Conservation (phyloP, 2,329 filamentous ascomycete genomes). For the Pyricularia pennisetigena region DNA sequence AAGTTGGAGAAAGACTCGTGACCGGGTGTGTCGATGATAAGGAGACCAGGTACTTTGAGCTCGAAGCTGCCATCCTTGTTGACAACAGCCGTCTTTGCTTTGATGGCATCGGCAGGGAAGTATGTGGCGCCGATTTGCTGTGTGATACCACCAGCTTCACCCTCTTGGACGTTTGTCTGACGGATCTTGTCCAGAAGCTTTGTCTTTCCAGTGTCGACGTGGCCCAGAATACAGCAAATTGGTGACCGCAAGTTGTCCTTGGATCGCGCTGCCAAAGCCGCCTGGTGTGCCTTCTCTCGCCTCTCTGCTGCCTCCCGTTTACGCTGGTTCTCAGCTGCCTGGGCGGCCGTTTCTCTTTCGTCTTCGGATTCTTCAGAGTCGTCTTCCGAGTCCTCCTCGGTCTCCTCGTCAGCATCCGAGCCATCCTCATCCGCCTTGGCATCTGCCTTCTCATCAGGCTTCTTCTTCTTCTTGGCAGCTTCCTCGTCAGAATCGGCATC, state of each 20-base stretch:
- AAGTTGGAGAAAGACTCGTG: slow-evolving; percentile 99
- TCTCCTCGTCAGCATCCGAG: slow-evolving; percentile 21
- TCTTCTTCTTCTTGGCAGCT: slow-evolving; percentile 26
- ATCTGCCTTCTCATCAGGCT: slow-evolving; percentile 10
- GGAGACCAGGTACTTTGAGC: slow-evolving; percentile 92
- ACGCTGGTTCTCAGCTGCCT: slow-evolving; percentile 62
- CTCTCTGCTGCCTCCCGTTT: slow-evolving; percentile 86
- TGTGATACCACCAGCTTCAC: slow-evolving; percentile 98
- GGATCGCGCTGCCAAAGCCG: slow-evolving; percentile 80
- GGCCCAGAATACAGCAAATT: slow-evolving; percentile 98
- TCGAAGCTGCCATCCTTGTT: slow-evolving; percentile 86
- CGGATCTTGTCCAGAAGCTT: slow-evolving; percentile 97
- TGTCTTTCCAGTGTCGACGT: slow-evolving; percentile 99
- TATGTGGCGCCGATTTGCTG: slow-evolving; percentile 99
- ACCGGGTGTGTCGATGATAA: slow-evolving; percentile 96
- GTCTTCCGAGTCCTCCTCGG: slow-evolving; percentile 16
- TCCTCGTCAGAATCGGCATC: slow-evolving; percentile 77
- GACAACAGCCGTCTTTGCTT: slow-evolving; percentile 86
- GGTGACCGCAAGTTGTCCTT: slow-evolving; percentile 93
- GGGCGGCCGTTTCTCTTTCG: slow-evolving; percentile 60
- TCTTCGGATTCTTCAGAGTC: slow-evolving; percentile 46
- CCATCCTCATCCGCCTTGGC: slow-evolving; percentile 32
- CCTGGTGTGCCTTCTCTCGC: slow-evolving; percentile 82
- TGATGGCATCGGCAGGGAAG: slow-evolving; percentile 90
- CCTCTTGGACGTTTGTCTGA: slow-evolving; percentile 97